phyloP scores from a whole-genome alignment of 306 rosid genomes.

The Quillaja saponaria region DNA sequence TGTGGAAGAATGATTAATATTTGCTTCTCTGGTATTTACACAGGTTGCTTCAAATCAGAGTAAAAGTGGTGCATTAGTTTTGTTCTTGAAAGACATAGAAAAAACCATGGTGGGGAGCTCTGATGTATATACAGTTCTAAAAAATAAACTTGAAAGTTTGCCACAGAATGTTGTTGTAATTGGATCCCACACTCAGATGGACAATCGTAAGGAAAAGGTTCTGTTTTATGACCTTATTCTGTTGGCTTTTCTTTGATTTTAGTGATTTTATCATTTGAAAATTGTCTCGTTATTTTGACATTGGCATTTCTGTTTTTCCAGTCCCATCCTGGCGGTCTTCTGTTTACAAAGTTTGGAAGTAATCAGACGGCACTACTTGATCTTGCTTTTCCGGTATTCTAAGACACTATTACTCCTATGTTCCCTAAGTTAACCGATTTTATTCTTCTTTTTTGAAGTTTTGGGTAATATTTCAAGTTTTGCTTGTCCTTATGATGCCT shows the following conservation, averaged over 20 bases:
- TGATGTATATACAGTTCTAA: constrained; percentile 56
- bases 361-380: constrained; percentile 92
- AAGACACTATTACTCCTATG: constrained; percentile 13
- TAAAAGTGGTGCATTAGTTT: constrained; percentile 58
- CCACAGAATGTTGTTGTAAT: constrained; percentile 78
- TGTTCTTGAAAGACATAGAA: constrained; percentile 87
- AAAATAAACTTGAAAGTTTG: constrained; percentile 69
- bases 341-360: constrained; percentile 86
- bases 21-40: constrained; percentile 15
- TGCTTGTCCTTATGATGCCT: too few relatives aligned
- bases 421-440: too few relatives aligned
- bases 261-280: not conserved
- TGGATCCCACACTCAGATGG: constrained; percentile 88
- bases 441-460: too few relatives aligned
- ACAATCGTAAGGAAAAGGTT: constrained; percentile 88
- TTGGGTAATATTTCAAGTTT: too few relatives aligned
- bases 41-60: constrained; percentile 75
- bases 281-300: constrained; percentile 24
- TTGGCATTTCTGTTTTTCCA: constrained; percentile 34
- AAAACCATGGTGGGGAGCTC: constrained; percentile 69
- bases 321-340: constrained; percentile 81
- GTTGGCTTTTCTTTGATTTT: constrained; percentile 18
- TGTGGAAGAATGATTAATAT: constrained; percentile 29
- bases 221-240: constrained; percentile 25
- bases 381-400: constrained; percentile 90